Percentiles rank a stretch among this genome's conserved stretches.
These are phyloP conservation scores for Chrysoporthe deuterocubensis DNA, from an alignment of 2,329 filamentous ascomycete species.

Conservation along the genomic window DNA sequence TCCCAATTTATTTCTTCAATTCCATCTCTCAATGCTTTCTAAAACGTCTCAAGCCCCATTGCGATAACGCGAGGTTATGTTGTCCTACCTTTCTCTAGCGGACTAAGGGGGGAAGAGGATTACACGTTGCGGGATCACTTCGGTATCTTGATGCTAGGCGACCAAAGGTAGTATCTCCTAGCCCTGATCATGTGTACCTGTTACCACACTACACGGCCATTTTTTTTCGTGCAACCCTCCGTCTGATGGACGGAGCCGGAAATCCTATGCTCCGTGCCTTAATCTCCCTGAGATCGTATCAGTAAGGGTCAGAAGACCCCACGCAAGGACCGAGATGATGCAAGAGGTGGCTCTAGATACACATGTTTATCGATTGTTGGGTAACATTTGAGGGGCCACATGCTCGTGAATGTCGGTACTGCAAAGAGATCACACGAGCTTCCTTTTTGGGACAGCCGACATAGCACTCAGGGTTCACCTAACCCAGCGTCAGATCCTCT, in stretches of 20 bases:
- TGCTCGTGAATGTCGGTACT: neutral
- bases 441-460: conserved; percentile 5
- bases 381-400: neutral
- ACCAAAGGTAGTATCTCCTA: neutral
- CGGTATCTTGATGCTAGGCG: neutral
- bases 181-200: neutral
- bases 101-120: neutral
- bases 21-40: neutral
- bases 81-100: neutral
- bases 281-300: neutral
- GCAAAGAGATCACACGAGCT: conserved; percentile 17
- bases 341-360: neutral
- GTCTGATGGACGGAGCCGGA: neutral
- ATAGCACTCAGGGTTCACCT: neutral
- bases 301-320: neutral
- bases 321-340: neutral
- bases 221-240: neutral
- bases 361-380: neutral
- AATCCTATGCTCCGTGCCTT: neutral
- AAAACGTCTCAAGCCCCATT: neutral
- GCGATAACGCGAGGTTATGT: neutral
- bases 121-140: neutral
- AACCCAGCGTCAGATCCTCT: neutral
- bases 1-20: neutral
- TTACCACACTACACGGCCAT: neutral